Evolutionary conservation across 495 filamentous ascomycete genomes (phyloP), one percentile per base, ranked within the genome.

Genomic region (Neurospora cerealis): DNA sequence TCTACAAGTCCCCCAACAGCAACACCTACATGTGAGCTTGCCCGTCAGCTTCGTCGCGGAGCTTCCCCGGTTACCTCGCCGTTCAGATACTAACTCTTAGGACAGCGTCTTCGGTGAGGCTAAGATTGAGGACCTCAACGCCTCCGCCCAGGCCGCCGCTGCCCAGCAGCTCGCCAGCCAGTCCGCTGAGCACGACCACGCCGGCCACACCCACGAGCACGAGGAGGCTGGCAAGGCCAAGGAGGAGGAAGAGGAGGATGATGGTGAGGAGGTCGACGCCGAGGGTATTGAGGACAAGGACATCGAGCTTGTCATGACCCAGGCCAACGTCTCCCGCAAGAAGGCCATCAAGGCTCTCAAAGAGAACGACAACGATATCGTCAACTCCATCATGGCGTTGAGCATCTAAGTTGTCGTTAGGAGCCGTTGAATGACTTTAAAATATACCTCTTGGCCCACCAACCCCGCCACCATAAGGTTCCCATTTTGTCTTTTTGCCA

Each of bases 351-450:
- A 97, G 86, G 96, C 96, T 38, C 87, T 99, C 74, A 95, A 96
- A 87, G 94, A 98, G 88, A 98, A 99, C 83, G 94, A 98, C 85
- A 97, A 98, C 79, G 96, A 99, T 83, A 98, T 99, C 86, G 96
- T 99, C 85, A 98, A 98, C 89, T 97, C 95, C 73, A 99, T 99
- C 86, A 99, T 99, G 96, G 94, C 95, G 77, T 88, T 99, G 83
- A 97, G 94, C 87, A 92, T 97, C 92, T 99, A 89, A 88, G 77
- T 13, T 69, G 39, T n/a, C 54, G 54, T 66, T 66, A 66, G 54
- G 54, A 66, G 54, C 54, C 54, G 39, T 70, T 70, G 39, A 38
- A 15, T 41, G 69, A 66, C 54, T 15, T 66, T 7, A 66, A 66
- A 66, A 66, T 66, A 66, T 66, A 66, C 54, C 54, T 32, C 54